phyloP scores from a whole-genome alignment of 1,139 yeast genomes.

The Debaryomyces sp. region DNA sequence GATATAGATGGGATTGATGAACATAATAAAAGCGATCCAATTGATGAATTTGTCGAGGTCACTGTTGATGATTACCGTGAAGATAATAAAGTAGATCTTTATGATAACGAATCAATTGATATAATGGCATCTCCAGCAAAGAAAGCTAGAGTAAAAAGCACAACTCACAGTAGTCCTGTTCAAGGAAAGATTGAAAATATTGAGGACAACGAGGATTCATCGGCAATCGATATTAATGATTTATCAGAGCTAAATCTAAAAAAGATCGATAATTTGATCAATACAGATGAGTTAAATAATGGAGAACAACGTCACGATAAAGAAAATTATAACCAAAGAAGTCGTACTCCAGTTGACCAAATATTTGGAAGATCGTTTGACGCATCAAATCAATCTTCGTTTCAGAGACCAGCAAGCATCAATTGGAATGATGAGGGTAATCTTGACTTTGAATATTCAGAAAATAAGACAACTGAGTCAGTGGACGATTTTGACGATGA shows the following conservation, averaged over 20 bases:
- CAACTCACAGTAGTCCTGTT: neutral
- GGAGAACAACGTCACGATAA: conserved; percentile 1
- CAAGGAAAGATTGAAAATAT: conserved; percentile 6
- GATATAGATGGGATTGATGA: conserved; percentile 5
- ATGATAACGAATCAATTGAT: conserved; percentile 8
- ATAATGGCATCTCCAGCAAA: conserved; percentile 19
- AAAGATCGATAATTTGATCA: conserved; percentile 42
- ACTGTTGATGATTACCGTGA: conserved; percentile 15
- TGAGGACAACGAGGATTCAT: conserved; percentile 16
- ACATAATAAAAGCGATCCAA: conserved; percentile 10
- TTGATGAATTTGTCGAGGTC: conserved; percentile 18
- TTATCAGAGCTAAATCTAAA: conserved; percentile 42
- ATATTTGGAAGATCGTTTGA: conserved; percentile 9
- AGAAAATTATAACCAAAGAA: neutral
- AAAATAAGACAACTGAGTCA: conserved; percentile 6
- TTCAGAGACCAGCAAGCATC: conserved; percentile 45
- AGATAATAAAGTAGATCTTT: neutral
- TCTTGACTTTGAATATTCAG: conserved; percentile 32
- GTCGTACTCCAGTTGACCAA: conserved; percentile 1
- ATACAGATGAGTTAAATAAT: conserved; percentile 20
- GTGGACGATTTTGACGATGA: conserved; percentile 11
- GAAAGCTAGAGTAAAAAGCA: conserved; percentile 13
- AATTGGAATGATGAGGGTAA: conserved; percentile 48
- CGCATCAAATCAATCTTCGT: conserved; percentile 35
- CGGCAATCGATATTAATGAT: conserved; percentile 38